Evolutionary conservation across 352 stramenopile genomes (phyloP).

Genomic region (Phytophthora crassamura): DNA sequence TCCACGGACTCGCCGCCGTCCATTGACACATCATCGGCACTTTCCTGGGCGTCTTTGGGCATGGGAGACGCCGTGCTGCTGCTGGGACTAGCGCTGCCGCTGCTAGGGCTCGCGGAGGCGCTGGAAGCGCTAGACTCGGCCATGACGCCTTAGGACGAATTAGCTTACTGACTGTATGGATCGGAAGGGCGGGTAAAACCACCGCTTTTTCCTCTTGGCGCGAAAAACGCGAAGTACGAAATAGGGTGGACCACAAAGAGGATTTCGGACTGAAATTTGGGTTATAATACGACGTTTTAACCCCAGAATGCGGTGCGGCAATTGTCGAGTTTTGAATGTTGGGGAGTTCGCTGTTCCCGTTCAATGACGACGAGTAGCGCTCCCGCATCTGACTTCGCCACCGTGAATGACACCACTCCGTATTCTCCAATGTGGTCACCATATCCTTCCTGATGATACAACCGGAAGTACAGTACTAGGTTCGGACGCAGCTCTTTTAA

Average conservation of each 20-base stretch:
- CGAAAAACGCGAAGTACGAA: constrained; percentile 1
- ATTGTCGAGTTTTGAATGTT: too few species aligned
- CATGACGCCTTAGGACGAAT: neutral
- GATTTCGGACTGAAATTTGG: too few species aligned
- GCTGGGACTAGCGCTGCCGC: constrained; percentile 36
- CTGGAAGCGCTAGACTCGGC: constrained; percentile 39
- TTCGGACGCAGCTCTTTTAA: too few species aligned
- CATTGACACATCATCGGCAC: constrained; percentile 40
- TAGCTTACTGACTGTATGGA: neutral
- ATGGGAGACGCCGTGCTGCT: constrained; percentile 19
- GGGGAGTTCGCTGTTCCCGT: too few species aligned
- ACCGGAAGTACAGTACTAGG: too few species aligned
- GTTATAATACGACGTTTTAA: too few species aligned
- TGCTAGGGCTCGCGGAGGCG: constrained; percentile 40
- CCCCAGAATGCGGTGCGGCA: too few species aligned
- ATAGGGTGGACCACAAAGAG: neutral
- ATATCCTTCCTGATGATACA: too few species aligned
- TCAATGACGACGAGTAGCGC: too few species aligned
- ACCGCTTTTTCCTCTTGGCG: constrained; percentile 19
- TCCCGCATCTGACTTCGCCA: too few species aligned
- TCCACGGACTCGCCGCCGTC: constrained; percentile 24
- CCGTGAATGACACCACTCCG: too few species aligned
- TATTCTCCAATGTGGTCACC: too few species aligned
- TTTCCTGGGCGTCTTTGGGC: constrained; percentile 13
- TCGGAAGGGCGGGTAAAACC: constrained; percentile 4